Evolutionary conservation across 208 protist species (phyloP), one percentile per base, ranked within the genome.

Genomic region (Trypanosoma cruzi): DNA sequence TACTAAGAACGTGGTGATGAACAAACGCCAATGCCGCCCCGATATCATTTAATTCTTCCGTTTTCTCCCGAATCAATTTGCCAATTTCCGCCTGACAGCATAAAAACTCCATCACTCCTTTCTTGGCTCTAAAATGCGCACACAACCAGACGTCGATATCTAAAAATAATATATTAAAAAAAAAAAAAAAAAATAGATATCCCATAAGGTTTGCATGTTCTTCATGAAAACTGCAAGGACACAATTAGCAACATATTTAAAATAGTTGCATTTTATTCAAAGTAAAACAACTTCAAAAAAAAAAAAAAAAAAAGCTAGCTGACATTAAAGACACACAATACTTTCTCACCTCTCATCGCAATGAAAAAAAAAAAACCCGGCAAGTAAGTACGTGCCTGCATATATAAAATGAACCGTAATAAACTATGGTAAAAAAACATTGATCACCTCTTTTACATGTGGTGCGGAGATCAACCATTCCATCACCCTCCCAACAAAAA

Each of bases 41-140:
- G 10, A 85, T 50, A 4, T 77, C 74, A 31, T 80, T 80, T 14
- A 72, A 56, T 18, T 57, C 68, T 13, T 34, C 37, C 31, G 57
- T 71, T n/a, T 77, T 77, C 14, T 81, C 74, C 5, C 74, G 60
- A 36, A 89, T 82, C 18, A 84, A 34, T 31, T 32, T 68, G n/a
- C 71, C 58, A 10, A 89, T 59, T 20, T 64, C 68, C 5, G 40
- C 8, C 64, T 77, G 64, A 64, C 56, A 53, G 46, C 70, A 85
- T 73, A 10, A 11, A 24, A n/a, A 3, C 11, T 69, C 16, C 29
- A 78, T 61, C 16, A 32, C 28, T 44, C 26, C 20, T 22, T 36
- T 37, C 6, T 10, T 18, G 10, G 1, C 8, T 2, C 56, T 2
- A 40, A 37, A 36, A 37, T 29, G 42, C 26, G 29, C 20, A 42